Percentiles rank a stretch among this genome's conserved stretches.
Evolutionary conservation across 148 eudicot genomes (phyloP).

Genomic region (Camellia sinensis): DNA sequence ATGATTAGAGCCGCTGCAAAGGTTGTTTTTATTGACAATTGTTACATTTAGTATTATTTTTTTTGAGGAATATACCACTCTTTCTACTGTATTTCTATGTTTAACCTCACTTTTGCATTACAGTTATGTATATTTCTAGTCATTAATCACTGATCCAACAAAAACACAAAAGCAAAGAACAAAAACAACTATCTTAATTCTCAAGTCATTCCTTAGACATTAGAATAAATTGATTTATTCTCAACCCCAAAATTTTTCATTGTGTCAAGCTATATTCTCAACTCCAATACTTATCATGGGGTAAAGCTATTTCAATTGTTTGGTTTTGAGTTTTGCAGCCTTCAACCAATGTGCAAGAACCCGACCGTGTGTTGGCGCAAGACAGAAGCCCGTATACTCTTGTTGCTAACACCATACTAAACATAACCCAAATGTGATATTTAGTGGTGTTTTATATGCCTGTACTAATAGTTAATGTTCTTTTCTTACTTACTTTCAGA

Average conservation of each 20-base stretch:
- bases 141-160: not conserved
- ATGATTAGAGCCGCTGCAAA: constrained; percentile 99
- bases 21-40: constrained; percentile 37
- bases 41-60: not conserved
- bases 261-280: not conserved
- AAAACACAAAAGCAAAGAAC: not conserved
- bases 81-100: not conserved
- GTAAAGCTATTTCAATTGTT: not conserved
- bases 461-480: not conserved
- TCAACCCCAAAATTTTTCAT: not conserved
- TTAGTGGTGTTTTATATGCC: not conserved
- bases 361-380: not conserved
- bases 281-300: not conserved
- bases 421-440: not conserved
- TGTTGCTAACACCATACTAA: not conserved
- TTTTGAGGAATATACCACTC: constrained; percentile 1
- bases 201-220: not conserved
- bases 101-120: no score
- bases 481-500: not conserved
- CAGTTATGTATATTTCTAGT: not conserved
- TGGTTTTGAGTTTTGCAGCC: constrained; percentile 1
- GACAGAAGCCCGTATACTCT: not conserved
- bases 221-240: not conserved
- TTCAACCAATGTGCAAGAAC: not conserved
- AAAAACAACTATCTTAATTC: not conserved